phyloP scores from a whole-genome alignment of 129 eudicot genomes.

The Escallonia herrerae region DNA sequence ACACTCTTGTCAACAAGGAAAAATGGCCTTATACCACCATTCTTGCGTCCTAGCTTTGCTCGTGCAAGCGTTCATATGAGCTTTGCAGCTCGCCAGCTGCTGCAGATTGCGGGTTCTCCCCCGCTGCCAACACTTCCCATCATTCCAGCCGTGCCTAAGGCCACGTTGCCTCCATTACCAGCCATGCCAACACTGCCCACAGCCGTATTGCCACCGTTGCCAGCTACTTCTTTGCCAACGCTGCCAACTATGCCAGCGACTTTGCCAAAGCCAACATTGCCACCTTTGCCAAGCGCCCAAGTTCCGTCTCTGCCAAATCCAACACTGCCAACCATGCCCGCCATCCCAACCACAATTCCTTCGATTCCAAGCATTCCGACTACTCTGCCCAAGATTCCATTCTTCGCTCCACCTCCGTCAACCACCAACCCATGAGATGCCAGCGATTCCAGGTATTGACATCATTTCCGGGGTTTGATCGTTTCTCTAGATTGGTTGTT shows the following conservation, averaged over 20 bases:
- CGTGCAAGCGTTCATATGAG: constrained; percentile 7
- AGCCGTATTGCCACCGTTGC: not conserved
- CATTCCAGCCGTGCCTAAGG: not conserved
- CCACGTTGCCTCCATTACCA: not conserved
- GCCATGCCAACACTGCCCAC: constrained; percentile 3
- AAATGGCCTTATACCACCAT: constrained; percentile 1
- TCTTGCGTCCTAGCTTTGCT: not conserved
- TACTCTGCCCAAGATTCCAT: not conserved
- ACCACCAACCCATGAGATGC: not conserved
- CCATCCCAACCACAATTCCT: not conserved
- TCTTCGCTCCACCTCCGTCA: constrained; percentile 6
- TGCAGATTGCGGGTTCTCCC: constrained; percentile 5
- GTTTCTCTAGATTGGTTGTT: too few species aligned
- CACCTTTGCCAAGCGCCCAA: not conserved
- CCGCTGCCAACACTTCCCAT: constrained; percentile 4
- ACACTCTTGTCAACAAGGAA: not conserved
- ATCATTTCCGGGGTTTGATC: too few species aligned
- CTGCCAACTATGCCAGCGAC: constrained; percentile 10
- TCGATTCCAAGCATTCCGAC: not conserved
- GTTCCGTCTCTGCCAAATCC: constrained; percentile 4
- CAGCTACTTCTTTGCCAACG: not conserved
- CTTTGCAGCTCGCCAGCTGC: constrained; percentile 20
- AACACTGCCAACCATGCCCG: constrained; percentile 14
- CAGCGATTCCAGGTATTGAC: too few species aligned
- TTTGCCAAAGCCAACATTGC: not conserved